Conservation (phyloP, 2,329 filamentous ascomycete genomes). For the Pyricularia sp. region DNA sequence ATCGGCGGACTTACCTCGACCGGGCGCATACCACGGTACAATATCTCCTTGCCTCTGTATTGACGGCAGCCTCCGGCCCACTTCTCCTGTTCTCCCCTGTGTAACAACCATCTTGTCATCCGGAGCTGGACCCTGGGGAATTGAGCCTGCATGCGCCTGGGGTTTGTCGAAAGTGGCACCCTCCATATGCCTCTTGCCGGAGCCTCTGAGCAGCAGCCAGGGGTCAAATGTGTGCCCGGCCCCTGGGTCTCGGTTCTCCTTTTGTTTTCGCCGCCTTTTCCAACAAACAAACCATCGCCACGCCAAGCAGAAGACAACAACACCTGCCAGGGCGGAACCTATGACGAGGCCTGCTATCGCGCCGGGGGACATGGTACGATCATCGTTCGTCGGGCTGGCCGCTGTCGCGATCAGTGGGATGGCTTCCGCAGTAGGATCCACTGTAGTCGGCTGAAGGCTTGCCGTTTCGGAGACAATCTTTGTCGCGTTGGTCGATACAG, state of each 20-base stretch:
- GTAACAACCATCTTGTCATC: neutral
- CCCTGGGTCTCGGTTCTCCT: neutral
- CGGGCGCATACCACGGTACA: neutral
- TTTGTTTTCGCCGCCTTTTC: neutral
- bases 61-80: neutral
- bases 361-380: neutral
- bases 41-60: neutral
- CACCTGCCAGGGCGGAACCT: neutral
- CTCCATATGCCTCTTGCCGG: neutral
- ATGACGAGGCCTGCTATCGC: neutral
- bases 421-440: neutral
- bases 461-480: too few relatives aligned
- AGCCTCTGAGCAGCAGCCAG: neutral
- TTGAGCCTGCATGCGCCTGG: neutral
- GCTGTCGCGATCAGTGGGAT: neutral
- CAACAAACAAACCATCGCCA: neutral
- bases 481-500: too few relatives aligned
- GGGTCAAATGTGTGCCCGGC: neutral
- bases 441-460: neutral
- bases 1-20: neutral
- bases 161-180: neutral
- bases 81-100: neutral
- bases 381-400: neutral
- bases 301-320: neutral
- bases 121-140: neutral